Conservation (phyloP, 495 filamentous ascomycete species). For the Astrothelium subdiscretum region DNA sequence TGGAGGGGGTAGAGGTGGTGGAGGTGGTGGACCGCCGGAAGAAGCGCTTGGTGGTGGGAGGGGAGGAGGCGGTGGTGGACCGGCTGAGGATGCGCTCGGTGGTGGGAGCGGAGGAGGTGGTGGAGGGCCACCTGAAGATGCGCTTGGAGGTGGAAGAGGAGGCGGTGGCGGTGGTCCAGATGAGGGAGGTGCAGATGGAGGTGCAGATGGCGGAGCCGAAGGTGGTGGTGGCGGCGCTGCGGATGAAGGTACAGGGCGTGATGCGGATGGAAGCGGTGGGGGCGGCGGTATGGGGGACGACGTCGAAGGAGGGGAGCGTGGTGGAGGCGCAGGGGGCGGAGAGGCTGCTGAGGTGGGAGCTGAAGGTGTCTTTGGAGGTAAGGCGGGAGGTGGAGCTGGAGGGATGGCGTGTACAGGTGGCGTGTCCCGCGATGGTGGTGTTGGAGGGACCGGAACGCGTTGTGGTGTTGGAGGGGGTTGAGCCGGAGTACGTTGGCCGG, state of each 20-base stretch:
- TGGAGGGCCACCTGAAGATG: conserved; percentile 7
- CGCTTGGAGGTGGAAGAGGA: conserved; percentile 5
- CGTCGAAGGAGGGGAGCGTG: conserved; percentile 10
- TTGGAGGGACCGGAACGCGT: conserved; percentile 42
- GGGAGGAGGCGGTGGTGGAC: conserved; percentile 22
- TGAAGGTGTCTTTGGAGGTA: not conserved
- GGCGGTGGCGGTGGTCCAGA: conserved; percentile 19
- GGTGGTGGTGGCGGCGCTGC: conserved; percentile 32
- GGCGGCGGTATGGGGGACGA: conserved; percentile 6
- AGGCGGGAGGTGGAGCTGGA: conserved; percentile 42
- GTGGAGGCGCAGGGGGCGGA: conserved; percentile 21
- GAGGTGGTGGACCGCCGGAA: conserved; percentile 13
- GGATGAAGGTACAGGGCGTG: not conserved
- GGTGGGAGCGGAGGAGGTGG: conserved; percentile 20
- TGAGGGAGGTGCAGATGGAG: conserved; percentile 49
- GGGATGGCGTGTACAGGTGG: conserved; percentile 11
- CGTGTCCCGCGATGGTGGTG: conserved; percentile 34
- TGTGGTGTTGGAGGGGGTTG: conserved; percentile 65
- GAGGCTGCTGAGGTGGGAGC: conserved; percentile 51
- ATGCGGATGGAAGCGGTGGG: not conserved
- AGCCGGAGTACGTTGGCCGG: conserved; percentile 50
- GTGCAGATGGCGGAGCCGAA: conserved; percentile 22
- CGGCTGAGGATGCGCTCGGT: conserved; percentile 3
- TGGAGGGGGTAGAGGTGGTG: conserved; percentile 34
- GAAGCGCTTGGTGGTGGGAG: conserved; percentile 14